Conservation (phyloP, 139 green algal genomes). For the Nannochloris sp. region DNA sequence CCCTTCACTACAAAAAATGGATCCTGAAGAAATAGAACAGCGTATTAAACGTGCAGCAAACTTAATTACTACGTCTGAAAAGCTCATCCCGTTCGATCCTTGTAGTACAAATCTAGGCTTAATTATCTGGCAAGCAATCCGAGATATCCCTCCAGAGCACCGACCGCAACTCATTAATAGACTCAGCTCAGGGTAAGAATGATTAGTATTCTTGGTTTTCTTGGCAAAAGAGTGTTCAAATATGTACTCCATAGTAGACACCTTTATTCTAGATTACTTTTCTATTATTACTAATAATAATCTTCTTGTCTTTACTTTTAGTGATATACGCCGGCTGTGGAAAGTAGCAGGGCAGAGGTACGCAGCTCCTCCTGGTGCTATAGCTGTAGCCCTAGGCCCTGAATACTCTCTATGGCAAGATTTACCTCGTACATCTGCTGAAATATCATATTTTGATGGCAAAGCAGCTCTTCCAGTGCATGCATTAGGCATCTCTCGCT, state of each 20-base stretch:
- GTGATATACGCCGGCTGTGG: conserved; percentile 27
- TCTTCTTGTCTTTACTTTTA: neutral
- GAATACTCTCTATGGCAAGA: conserved; percentile 24
- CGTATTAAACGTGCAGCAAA: neutral
- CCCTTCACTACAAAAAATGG: no score
- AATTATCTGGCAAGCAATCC: conserved; percentile 16
- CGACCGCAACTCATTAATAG: conserved; percentile 8
- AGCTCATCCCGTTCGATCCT: conserved; percentile 18
- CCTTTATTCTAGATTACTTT: no score
- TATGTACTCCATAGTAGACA: neutral
- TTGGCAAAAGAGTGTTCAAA: neutral
- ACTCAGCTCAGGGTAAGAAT: conserved; percentile 12
- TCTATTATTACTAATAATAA: neutral
- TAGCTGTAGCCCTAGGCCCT: conserved; percentile 6
- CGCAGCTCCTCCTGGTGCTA: neutral
- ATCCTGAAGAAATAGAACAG: neutral
- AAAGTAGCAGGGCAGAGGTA: conserved; percentile 18
- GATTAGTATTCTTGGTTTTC: no score
- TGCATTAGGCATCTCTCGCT: conserved; percentile 2
- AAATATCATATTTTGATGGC: conserved; percentile 16
- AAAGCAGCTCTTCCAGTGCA: conserved; percentile 21
- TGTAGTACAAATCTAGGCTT: conserved; percentile 14
- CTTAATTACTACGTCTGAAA: conserved; percentile 2
- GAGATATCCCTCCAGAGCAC: conserved; percentile 8
- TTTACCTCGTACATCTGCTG: neutral